Base-by-base conservation (phyloP, 2,329 filamentous ascomycete genomes). In the Pseudogymnoascus sp. region DNA sequence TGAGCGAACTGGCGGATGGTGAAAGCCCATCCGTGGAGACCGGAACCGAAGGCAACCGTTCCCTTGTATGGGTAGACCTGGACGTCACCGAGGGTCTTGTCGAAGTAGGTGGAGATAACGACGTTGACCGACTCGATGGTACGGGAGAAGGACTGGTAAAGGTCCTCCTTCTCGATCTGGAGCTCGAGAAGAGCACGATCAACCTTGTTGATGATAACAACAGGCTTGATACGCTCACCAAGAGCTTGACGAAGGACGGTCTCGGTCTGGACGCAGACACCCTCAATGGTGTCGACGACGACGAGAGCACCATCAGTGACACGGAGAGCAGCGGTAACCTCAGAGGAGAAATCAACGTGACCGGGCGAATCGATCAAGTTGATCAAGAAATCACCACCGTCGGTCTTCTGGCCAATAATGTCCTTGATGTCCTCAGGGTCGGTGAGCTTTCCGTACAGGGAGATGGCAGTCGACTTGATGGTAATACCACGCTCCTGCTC, bases 261-360 rank as follows among this genome's bases (percentile, higher is more conserved):
- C 90, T 99, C 95, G 78, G 95, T 99, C 87, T 99, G 95, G 79
- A 99, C 95, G 82, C 95, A 99, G 75, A 99, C 96, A 92, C 95
- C 95, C 82, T 97, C 95, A 73, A 99, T 90, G 81, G 93, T 97
- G 85, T 99, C 95, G 84, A 99, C 95, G 82, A 99, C 95, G 77
- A 99, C 95, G 73, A 99, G 91, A 75, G 95, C 95, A 91, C 95
- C 95, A 77, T 99, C 95, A 74, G 95, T 99, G 82, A 99, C 95
- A 92, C 95, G 95, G 77, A 99, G 93, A 78, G 95, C 95, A 79
- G 95, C 95, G 77, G 95, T 99, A 78, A 99, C 95, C 80, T 99
- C 95, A 71, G 95, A 99, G 45, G 95, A 99, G 89, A 99, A 99
- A 84, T 99, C 95, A 84, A 99, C 95, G 93, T 99, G 95, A 87